Evolutionary conservation across 176 grass and related monocot species (phyloP).

Genomic region (Avena sativa): DNA sequence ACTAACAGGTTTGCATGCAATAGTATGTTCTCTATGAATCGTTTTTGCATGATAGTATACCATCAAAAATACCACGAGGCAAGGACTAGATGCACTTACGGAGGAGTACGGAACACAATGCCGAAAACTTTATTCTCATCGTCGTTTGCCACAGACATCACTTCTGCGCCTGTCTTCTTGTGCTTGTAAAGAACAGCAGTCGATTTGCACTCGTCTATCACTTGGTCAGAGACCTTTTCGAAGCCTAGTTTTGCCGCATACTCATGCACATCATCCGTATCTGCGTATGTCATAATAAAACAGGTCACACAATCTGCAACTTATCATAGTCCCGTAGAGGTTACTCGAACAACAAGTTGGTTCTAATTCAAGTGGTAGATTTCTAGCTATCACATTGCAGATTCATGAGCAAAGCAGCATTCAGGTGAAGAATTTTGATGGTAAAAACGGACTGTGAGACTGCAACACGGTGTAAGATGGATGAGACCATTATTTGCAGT

Average conservation of each 20-base stretch:
- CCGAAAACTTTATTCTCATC: conserved; percentile 99
- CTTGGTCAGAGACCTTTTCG: conserved; percentile 85
- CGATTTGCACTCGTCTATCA: conserved; percentile 95
- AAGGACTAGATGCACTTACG: conserved; percentile 65
- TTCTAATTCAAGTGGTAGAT: background rate
- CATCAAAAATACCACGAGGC: background rate
- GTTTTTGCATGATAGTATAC: conserved; percentile 16
- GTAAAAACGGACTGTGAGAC: background rate
- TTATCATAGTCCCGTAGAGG: background rate
- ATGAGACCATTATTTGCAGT: background rate
- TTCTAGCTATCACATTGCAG: conserved; percentile 7
- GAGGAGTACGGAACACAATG: conserved; percentile 96
- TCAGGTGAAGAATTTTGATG: conserved; percentile 4
- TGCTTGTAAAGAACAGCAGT: conserved; percentile 88
- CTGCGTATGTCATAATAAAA: conserved; percentile 49
- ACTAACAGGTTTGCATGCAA: background rate
- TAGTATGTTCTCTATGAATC: background rate
- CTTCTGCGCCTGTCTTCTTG: conserved; percentile 90
- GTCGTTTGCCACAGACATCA: conserved; percentile 91
- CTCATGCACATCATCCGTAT: conserved; percentile 73
- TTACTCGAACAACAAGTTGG: background rate
- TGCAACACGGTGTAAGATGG: background rate
- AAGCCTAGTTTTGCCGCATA: conserved; percentile 81
- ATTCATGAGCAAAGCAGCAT: background rate
- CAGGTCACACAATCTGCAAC: conserved; percentile 27